phyloP scores from a whole-genome alignment of 169 alveolate genomes.

The Miamiensis avidus region DNA sequence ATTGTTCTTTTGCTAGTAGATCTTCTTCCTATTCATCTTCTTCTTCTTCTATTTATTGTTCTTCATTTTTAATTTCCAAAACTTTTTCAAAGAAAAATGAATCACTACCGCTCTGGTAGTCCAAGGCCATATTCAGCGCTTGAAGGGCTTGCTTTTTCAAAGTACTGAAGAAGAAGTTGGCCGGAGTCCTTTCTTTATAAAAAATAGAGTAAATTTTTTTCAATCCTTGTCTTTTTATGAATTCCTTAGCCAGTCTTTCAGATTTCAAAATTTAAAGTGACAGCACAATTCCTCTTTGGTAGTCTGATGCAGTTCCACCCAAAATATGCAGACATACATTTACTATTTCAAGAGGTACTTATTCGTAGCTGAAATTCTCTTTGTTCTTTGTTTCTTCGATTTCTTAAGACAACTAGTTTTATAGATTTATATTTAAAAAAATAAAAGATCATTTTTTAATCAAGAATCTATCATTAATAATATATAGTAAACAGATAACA shows the following conservation, averaged over 20 bases:
- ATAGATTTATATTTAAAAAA: too few species aligned
- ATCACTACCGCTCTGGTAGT: not conserved
- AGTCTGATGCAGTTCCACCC: not conserved
- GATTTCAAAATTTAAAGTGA: not conserved
- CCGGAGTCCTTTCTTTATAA: not conserved
- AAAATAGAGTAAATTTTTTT: too few species aligned
- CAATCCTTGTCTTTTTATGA: not conserved
- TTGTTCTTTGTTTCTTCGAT: not conserved
- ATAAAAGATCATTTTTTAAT: too few species aligned
- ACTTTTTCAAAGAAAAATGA: not conserved
- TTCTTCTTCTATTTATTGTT: not conserved
- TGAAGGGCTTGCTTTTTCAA: not conserved
- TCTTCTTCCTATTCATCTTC: not conserved
- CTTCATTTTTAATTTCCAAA: not conserved
- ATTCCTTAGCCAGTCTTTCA: not conserved
- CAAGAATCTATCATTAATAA: too few species aligned
- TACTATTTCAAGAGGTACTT: not conserved
- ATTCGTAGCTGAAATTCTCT: not conserved
- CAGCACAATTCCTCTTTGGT: not conserved
- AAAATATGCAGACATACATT: not conserved
- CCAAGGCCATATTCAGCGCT: not conserved
- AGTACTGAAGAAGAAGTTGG: not conserved
- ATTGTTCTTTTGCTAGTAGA: too few species aligned
- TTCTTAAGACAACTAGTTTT: not conserved
- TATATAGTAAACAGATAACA: too few species aligned